Conservation (phyloP, 257 asterid species). For the Solanum bulbocastanum region DNA sequence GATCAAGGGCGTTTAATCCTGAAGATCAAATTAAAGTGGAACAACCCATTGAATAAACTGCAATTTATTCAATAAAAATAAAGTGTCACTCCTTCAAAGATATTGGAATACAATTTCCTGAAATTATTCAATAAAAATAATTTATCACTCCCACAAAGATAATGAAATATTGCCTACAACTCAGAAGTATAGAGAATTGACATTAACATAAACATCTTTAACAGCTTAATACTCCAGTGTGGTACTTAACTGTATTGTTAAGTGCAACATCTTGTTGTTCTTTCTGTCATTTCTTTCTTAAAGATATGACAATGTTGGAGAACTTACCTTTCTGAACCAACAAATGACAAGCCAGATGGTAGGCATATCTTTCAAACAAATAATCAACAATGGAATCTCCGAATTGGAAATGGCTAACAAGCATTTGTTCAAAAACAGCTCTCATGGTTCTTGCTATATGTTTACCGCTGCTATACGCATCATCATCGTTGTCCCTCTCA, state of each 20-base stretch:
- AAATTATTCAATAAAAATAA: background rate
- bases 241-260: background rate
- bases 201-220: background rate
- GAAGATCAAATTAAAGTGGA: slow-evolving; percentile 1
- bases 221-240: background rate
- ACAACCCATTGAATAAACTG: background rate
- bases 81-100: background rate
- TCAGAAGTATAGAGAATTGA: background rate
- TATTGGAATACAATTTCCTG: background rate
- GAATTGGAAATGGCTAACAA: background rate
- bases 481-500: background rate
- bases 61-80: background rate
- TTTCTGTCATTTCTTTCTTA: background rate
- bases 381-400: background rate
- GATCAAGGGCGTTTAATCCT: slow-evolving; percentile 23
- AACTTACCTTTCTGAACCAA: background rate
- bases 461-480: background rate
- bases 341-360: background rate
- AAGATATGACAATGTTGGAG: background rate
- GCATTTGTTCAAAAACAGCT: background rate
- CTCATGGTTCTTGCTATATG: background rate
- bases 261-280: background rate
- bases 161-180: background rate
- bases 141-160: background rate
- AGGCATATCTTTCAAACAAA: background rate